phyloP scores from a whole-genome alignment of 176 grass and related monocot species.

The Aegilops umbellulata region DNA sequence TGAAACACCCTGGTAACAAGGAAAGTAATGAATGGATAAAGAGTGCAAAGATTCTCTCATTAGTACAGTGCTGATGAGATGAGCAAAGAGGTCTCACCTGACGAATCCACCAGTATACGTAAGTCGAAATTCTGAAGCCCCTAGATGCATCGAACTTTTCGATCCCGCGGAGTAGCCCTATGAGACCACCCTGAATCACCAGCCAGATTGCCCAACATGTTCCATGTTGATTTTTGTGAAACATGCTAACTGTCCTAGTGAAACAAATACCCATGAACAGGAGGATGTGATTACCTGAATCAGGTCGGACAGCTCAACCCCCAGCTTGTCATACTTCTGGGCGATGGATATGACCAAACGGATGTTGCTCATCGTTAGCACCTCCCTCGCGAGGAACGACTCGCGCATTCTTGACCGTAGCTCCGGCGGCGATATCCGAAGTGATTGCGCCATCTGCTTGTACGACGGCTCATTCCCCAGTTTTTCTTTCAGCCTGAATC shows the following conservation, averaged over 20 bases:
- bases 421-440: constrained; percentile 62
- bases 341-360: constrained; percentile 97
- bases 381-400: constrained; percentile 77
- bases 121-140: constrained; percentile 90
- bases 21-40: constrained; percentile 14
- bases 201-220: background rate
- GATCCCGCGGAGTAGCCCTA: constrained; percentile 86
- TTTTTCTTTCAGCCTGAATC: constrained; percentile 76
- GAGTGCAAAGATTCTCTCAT: background rate
- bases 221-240: background rate
- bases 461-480: constrained; percentile 77
- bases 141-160: constrained; percentile 93
- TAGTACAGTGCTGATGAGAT: background rate
- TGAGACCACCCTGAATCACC: constrained; percentile 72
- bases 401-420: constrained; percentile 64
- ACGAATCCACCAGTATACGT: constrained; percentile 99
- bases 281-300: constrained; percentile 61
- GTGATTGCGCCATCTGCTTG: constrained; percentile 56
- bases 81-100: constrained; percentile 52
- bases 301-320: constrained; percentile 83
- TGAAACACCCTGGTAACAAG: constrained; percentile 71
- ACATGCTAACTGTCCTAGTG: background rate
- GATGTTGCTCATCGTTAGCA: constrained; percentile 91
- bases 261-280: background rate
- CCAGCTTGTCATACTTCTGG: constrained; percentile 89